Base-by-base conservation (phyloP, 1,139 yeast species). In the Candida buenavistaensis region DNA sequence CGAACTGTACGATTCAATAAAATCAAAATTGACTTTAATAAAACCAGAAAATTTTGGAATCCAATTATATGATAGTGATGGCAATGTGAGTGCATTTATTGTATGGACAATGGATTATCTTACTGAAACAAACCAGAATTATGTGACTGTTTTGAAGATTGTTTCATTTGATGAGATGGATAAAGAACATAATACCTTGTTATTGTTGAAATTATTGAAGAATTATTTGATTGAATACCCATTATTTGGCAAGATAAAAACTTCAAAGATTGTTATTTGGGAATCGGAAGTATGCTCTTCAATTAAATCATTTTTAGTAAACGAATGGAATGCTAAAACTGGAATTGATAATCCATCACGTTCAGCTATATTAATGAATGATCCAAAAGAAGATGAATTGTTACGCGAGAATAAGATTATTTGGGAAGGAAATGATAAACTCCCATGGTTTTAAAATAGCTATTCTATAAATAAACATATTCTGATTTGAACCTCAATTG, bases 391-490 rank as follows among this genome's bases (percentile, higher is more conserved):
- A 10, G 57, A 66, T 23, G 39, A 46, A 6, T 38, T 46, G 25
- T 47, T 66, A 32, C 36, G 41, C 27, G 37, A 38, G 6, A 68
- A 62, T 2, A 47, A 59, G 1, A 37, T 67, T 11, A 47, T 68
- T 14, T 71, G 77, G 77, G 75, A 64, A 43, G 62, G 62, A 27
- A 72, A 72, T 44, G 64, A 56, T 34, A 71, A 72, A 46, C 48
- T 72, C 33, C 65, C 72, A 4, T 71, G 77, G 77, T 70, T 68
- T 43, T 71, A 49, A 45, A 3, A 22, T 17, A 17, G 7, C 5
- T 17, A 17, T 17, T 17, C 19, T 17, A 17, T 17, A 17, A 5
- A 17, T 17, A 14, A 19, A 17, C 4, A 19, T 13, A 23, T 24
- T 16, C 23, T n/a, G n/a, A n/a, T n/a, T n/a, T n/a, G n/a, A n/a